These are phyloP conservation scores for Mycena crocata DNA, from an alignment of 768 basidiomycete species.

Conservation along the genomic window DNA sequence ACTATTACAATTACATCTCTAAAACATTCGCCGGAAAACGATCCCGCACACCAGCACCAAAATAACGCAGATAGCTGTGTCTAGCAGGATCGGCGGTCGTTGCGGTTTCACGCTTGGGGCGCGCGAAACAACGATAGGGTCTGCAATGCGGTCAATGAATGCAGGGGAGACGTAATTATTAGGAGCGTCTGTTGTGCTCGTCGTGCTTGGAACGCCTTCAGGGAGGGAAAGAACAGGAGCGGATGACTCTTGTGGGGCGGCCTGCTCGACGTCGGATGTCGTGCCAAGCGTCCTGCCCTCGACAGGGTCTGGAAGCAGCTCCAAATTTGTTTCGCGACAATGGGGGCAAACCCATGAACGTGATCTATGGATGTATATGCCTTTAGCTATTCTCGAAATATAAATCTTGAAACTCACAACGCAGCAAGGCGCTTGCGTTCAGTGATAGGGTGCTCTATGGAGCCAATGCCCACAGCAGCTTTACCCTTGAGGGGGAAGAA, in stretches of 20 bases:
- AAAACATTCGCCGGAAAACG: slow-evolving; percentile 69
- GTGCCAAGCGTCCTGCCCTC: neutral
- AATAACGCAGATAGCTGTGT: slow-evolving; percentile 79
- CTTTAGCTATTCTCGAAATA: slow-evolving; percentile 21
- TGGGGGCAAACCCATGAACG: slow-evolving; percentile 84
- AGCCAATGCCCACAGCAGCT: slow-evolving; percentile 88
- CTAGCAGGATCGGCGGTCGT: slow-evolving; percentile 72
- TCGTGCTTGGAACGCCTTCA: slow-evolving; percentile 26
- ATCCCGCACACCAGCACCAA: slow-evolving; percentile 76
- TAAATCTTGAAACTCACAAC: slow-evolving; percentile 60
- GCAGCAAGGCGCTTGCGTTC: slow-evolving; percentile 85
- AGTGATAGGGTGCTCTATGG: slow-evolving; percentile 78
- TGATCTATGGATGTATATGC: slow-evolving; percentile 70
- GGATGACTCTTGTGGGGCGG: slow-evolving; percentile 2
- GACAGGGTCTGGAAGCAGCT: slow-evolving; percentile 77
- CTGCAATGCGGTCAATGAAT: slow-evolving; percentile 1
- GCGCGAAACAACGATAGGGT: slow-evolving; percentile 27
- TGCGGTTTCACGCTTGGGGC: slow-evolving; percentile 9
- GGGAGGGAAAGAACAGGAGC: slow-evolving; percentile 34
- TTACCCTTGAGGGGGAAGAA: slow-evolving; percentile 93
- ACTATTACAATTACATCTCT: slow-evolving; percentile 13
- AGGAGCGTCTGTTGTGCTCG: slow-evolving; percentile 10
- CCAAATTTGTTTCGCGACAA: slow-evolving; percentile 75
- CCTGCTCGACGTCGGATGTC: neutral
- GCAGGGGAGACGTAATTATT: slow-evolving; percentile 1